Evolutionary conservation across 352 stramenopile species (phyloP).

Genomic region (Hyaloperonospora arabidopsidis): DNA sequence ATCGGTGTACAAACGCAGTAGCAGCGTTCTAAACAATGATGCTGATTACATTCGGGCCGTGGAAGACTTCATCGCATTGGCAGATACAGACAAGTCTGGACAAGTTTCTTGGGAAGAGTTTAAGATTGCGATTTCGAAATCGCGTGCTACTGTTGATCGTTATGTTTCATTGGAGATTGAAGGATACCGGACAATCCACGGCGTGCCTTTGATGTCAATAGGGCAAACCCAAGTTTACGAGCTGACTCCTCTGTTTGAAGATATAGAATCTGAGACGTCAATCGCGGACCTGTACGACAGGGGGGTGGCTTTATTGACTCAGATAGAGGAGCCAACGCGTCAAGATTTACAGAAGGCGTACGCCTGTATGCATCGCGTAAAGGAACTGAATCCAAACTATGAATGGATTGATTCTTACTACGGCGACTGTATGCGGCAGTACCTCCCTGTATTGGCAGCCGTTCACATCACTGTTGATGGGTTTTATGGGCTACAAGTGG

Average conservation of each 20-base stretch:
- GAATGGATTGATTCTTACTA: constrained; percentile 86
- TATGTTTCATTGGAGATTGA: constrained; percentile 75
- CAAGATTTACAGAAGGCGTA: constrained; percentile 66
- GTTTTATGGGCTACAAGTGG: constrained; percentile 71
- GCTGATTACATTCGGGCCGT: constrained; percentile 48
- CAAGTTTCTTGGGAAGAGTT: constrained; percentile 85
- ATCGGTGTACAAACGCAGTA: constrained; percentile 32
- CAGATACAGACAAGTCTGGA: constrained; percentile 69
- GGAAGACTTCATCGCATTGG: constrained; percentile 70
- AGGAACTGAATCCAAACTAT: constrained; percentile 59
- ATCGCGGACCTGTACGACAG: constrained; percentile 62
- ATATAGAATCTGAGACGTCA: constrained; percentile 59
- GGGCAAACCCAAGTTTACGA: constrained; percentile 76
- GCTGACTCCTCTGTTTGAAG: constrained; percentile 61
- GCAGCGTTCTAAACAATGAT: constrained; percentile 52
- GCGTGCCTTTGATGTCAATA: constrained; percentile 57
- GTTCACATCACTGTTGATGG: constrained; percentile 66
- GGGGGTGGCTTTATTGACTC: constrained; percentile 58
- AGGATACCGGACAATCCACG: constrained; percentile 56
- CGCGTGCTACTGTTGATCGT: constrained; percentile 51
- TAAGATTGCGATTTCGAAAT: constrained; percentile 75
- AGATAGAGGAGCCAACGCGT: constrained; percentile 44
- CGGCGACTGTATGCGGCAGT: constrained; percentile 49
- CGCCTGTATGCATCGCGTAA: constrained; percentile 64
- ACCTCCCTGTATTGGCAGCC: constrained; percentile 61